Base-by-base conservation (phyloP, 163 green algal genomes). In the Coccomyxa subellipsoidea region DNA sequence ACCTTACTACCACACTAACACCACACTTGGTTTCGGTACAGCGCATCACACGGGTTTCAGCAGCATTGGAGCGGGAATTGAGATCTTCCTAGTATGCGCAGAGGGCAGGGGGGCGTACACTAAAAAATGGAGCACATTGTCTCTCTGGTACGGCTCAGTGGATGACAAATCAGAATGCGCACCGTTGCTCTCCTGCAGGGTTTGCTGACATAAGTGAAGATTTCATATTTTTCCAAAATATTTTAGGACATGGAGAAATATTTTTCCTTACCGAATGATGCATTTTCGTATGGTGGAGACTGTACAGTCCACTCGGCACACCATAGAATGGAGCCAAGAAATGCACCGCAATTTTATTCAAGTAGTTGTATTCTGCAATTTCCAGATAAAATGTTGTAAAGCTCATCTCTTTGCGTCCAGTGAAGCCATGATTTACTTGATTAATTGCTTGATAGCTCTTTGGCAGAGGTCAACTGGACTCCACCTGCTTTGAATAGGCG, bases 251-350 rank as follows among this genome's bases (percentile, higher is more conserved):
- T n/a, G n/a, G n/a, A n/a, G n/a, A 47, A 12, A 81, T 78, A 70
- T 53, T 47, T 29, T 27, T 10, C 38, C 79, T 86, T 54, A 89
- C 92, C 35, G 88, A 83, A 87, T 98, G 95, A 79, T 98, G 95
- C 95, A 98, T 98, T 36, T 97, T 70, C 40, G 91, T 87, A 83
- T 98, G 95, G 81, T 98, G 95, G 5, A 94, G 82, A 9, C 83
- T 82, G 84, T 98, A 98, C 54, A 95, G 85, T 27, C 94, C 94
- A 34, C 75, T 80, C 29, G 94, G 94, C 34, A 95, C 76, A 18
- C 90, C 90, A 85, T 90, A 95, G n/a, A 97, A 79, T 0, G 92
- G 90, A 7, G 88, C 85, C 69, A 95, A 77, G 25, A 94, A 18
- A 34, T 91, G 84, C 0, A 91, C 88, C 0, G 89, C 70, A 5